Evolutionary conservation across 2,329 filamentous ascomycete species (phyloP), one percentile per base, ranked within the genome.

Genomic region (Massarina eburnea): DNA sequence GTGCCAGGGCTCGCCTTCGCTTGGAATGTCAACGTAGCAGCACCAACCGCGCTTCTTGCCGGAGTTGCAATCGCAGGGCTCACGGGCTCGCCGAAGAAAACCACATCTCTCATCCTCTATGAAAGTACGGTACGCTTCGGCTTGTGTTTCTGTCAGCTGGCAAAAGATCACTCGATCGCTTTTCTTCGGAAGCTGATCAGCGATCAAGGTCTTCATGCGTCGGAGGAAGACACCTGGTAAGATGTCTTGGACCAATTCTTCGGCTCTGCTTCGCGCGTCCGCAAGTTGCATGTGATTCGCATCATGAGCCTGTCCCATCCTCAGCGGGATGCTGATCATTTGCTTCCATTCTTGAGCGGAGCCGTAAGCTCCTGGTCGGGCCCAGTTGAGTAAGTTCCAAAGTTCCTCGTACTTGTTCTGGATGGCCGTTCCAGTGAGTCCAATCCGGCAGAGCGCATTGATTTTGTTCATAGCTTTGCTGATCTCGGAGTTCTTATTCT

Each of bases 321-420:
- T 89, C 43, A 99, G 75, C 0, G 92, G 94, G 18, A 85, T 81
- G 42, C 85, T 85, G 47, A 99, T 89, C 29, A 81, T 83, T 17
- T 80, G 77, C 59, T 84, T 86, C 94, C 94, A 99, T 33, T 88
- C 87, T 4, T 80, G 74, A 8, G 88, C 71, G 0, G 83, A 81
- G 0, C 84, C 83, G 52, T 87, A 79, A 30, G 70, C 72, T 0
- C 91, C 92, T 0, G 94, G 94, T 57, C 95, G 94, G 0, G 91
- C 91, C 94, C 94, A 99, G 66, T 99, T 95, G 2, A 99, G 76
- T 0, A 99, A 76, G 0, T 91, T 95, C 92, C 92, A 99, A 1
- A 99, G 79, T 68, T 99, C 94, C 64, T 96, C 90, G 66, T 99
- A 99, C 55, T 89, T 94, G 70, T 99, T 99, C 66, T 99, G 94